Percentiles rank a stretch among this genome's conserved stretches.
These are phyloP conservation scores for Murraya paniculata DNA, from an alignment of 345 rosid species.

Conservation along the genomic window DNA sequence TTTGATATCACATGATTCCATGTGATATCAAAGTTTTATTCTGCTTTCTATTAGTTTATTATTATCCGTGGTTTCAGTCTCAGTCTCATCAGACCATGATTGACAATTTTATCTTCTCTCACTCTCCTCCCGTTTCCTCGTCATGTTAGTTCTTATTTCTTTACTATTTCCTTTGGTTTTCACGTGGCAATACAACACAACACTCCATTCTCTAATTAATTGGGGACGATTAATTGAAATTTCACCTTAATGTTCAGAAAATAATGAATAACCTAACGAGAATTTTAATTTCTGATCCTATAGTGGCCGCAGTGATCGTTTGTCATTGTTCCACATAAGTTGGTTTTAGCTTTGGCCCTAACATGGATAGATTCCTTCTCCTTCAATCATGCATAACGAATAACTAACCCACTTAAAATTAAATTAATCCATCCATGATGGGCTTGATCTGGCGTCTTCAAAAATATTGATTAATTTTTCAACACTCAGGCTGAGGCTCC, in stretches of 20 bases:
- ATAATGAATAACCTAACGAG: background rate
- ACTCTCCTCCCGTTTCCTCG: slow-evolving; percentile 20
- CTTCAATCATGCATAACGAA: slow-evolving; percentile 36
- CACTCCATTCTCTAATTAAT: background rate
- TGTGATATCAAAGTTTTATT: slow-evolving; percentile 19
- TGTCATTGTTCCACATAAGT: slow-evolving; percentile 6
- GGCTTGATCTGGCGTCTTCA: slow-evolving; percentile 24
- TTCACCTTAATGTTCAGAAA: background rate
- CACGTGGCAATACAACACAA: background rate
- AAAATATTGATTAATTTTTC: background rate
- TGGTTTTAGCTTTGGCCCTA: slow-evolving; percentile 18
- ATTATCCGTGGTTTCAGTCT: no score
- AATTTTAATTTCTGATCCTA: background rate
- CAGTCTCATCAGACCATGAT: slow-evolving; percentile 15
- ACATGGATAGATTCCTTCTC: slow-evolving; percentile 73
- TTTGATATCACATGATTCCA: slow-evolving; percentile 26
- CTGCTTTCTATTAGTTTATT: background rate
- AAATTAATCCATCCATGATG: slow-evolving; percentile 12
- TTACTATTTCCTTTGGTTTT: background rate
- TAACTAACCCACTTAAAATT: slow-evolving; percentile 24
- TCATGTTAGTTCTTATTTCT: slow-evolving; percentile 9
- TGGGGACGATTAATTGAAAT: no score
- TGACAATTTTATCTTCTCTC: slow-evolving; percentile 6
- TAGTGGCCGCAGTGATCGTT: background rate
- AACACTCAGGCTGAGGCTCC: background rate